These are phyloP conservation scores for Saccharum officinarum DNA, from an alignment of 176 grass and related monocot species.

Conservation along the genomic window DNA sequence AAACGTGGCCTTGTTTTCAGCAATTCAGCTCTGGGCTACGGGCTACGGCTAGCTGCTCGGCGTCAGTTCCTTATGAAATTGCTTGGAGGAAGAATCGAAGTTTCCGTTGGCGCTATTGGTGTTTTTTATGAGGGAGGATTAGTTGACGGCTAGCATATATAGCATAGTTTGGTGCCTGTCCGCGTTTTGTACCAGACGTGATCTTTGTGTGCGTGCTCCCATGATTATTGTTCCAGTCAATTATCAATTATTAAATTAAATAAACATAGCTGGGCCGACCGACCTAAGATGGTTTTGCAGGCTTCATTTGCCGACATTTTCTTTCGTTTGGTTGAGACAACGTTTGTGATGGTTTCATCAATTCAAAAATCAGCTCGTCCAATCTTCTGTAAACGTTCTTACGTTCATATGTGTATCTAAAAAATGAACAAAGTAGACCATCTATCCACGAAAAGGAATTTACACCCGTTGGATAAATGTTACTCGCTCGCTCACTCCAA, in stretches of 20 bases:
- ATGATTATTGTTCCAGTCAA: not conserved
- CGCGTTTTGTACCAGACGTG: slow-evolving; percentile 2
- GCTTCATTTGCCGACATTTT: not conserved
- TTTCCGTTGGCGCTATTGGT: not conserved
- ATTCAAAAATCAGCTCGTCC: not conserved
- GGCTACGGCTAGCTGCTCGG: not conserved
- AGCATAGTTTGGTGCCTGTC: not conserved
- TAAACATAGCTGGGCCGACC: slow-evolving; percentile 25
- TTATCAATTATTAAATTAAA: not conserved
- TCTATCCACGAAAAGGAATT: not conserved
- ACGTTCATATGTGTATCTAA: not conserved
- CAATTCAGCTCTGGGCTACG: not conserved
- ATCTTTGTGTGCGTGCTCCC: slow-evolving; percentile 35
- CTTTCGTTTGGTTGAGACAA: not conserved
- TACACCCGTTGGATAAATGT: not conserved
- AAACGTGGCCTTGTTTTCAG: not conserved
- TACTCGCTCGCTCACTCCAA: not conserved
- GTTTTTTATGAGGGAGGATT: not conserved
- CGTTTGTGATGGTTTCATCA: not conserved
- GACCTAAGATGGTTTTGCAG: slow-evolving; percentile 10
- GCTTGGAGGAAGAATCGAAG: slow-evolving; percentile 35
- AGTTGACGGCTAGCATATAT: slow-evolving; percentile 1
- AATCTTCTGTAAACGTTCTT: not conserved
- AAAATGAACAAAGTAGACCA: not conserved
- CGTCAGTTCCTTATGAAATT: not conserved